Evolutionary conservation across 1,284 basidiomycete genomes (phyloP), one percentile per base, ranked within the genome.

Genomic region (Trametes pubescens): DNA sequence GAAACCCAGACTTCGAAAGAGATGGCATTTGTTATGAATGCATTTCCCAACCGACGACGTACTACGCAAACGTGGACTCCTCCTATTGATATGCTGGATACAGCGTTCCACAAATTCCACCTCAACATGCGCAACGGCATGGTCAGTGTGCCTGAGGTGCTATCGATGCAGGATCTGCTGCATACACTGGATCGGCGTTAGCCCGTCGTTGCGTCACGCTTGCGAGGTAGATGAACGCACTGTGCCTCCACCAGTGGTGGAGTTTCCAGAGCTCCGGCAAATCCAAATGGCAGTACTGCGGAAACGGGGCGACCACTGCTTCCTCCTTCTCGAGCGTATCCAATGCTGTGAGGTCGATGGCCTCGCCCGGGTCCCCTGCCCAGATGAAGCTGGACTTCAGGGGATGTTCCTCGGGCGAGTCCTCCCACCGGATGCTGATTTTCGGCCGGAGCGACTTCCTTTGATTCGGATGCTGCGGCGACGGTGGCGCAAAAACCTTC

Each of bases 181-280:
- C 48, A 51, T 51, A 51, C 48, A 51, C 48, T 51, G n/a, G 2
- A 34, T 2, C 14, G 24, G 2, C 9, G 16, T 32, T 10, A 34
- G 29, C 14, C 29, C 9, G 26, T 22, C 29, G 29, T 29, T 26
- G 48, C 21, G 29, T 16, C 6, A 2, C 21, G n/a, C 22, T 2
- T 2, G 7, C 2, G 44, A 18, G n/a, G 46, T 10, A 24, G 9
- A 13, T 10, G 6, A 10, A 29, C 48, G 48, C 18, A 49, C 48
- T 49, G 26, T 49, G 32, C 16, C 32, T 49, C 48, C 48, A 49
- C 48, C 48, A 49, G 26, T 49, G 14, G 26, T 49, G 29, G 8
- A 49, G 24, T 26, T 49, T 49, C 16, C 6, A 5, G 24, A 49
- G 48, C 14, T 49, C 48, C 2, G 24, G 2, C 44, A 49, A 29